Base-by-base conservation (phyloP, 768 basidiomycete species). In the Pilatotrama ljubarskyi region DNA sequence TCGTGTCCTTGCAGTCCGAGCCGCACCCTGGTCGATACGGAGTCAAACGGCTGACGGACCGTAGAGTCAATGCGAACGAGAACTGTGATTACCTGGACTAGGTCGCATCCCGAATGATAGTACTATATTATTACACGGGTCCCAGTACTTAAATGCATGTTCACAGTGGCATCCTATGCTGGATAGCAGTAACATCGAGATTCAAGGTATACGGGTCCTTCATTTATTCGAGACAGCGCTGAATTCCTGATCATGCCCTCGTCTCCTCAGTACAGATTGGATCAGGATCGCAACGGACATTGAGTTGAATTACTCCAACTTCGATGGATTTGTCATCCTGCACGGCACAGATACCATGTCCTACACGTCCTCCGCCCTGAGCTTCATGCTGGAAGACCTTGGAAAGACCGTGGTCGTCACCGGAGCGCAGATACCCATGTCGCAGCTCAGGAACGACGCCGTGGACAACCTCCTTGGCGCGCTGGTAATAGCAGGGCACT, bases 331-430 rank as follows among this genome's bases (percentile, higher is more conserved):
- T 69, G 86, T 98, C 18, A 77, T 97, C 29, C 75, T 96, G 18
- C 94, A 96, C 68, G 94, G 94, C 35, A 93, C 91, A 10, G 95
- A 96, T 68, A 94, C 91, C 1, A 94, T 95, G 91, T 85, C 86
- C 17, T 95, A 93, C 73, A 88, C 89, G 8, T 85, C 93, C 8
- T 93, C 92, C 49, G 93, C 94, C 3, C 79, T 96, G 37, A 91
- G 90, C 69, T 98, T 97, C 72, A 74, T 98, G 55, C 80, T 98
- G 7, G 94, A 97, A 74, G 93, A 97, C 64, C 81, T 98, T 3
- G 93, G 93, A 48, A 95, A 93, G 76, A 94, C 92, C 1, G 89
- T 95, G 67, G 91, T 96, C 58, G 66, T 95, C 29, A 96, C 93
- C 1, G 95, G 95, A 13, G 93, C 95, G 0, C 95, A 97, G 75